A percentile compares a stretch with the other conserved stretches of the same genome.
Evolutionary conservation across 177 flowering plant species (phyloP).

Genomic region (Vitis hybrid): DNA sequence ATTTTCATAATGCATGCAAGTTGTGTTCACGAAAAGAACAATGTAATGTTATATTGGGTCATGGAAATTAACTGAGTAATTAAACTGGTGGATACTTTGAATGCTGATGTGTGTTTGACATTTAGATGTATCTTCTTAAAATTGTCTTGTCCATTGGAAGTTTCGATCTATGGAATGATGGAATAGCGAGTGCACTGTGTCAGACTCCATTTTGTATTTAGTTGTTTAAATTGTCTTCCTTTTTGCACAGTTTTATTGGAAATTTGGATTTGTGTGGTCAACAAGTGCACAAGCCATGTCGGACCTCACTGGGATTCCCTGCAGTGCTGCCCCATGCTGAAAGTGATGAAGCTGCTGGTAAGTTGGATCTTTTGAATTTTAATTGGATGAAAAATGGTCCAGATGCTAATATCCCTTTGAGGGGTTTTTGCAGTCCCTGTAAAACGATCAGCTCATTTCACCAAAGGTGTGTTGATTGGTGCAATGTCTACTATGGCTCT

Average conservation of each 20-base stretch:
- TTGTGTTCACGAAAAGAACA: no score
- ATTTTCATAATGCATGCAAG: no score
- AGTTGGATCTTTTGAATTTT: slow-evolving; percentile 5
- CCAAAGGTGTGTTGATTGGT: slow-evolving; percentile 74
- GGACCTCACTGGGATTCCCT: slow-evolving; percentile 84
- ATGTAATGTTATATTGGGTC: no score
- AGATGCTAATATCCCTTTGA: not conserved
- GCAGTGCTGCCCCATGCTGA: slow-evolving; percentile 80
- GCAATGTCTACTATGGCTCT: slow-evolving; percentile 67
- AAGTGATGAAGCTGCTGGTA: slow-evolving; percentile 64
- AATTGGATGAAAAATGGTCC: not conserved
- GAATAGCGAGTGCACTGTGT: no score
- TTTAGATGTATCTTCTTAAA: no score
- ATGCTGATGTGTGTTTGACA: no score
- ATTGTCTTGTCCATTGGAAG: no score
- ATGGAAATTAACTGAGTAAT: no score
- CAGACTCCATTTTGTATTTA: not conserved
- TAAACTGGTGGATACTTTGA: no score
- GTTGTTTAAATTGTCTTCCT: not conserved
- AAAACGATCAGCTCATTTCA: slow-evolving; percentile 63
- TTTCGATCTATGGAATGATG: not conserved
- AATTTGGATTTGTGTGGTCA: slow-evolving; percentile 90
- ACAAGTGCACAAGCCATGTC: slow-evolving; percentile 79
- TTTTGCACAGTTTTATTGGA: slow-evolving; percentile 64
- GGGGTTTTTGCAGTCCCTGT: slow-evolving; percentile 47